Evolutionary conservation across 2,329 filamentous ascomycete genomes (phyloP).

Genomic region (Cadophora sp.): DNA sequence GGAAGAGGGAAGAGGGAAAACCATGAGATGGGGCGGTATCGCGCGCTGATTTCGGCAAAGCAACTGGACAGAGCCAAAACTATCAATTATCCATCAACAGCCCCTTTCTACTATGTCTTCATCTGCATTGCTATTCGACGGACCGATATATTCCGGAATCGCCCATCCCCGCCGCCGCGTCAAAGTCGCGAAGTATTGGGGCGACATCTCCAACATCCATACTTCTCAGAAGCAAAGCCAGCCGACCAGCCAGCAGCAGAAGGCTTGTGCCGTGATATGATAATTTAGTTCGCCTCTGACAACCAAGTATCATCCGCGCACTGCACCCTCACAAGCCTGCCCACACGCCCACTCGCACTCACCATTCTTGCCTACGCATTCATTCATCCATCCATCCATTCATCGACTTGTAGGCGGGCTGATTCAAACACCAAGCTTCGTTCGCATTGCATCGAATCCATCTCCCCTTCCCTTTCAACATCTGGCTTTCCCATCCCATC

Average conservation of each 20-base stretch:
- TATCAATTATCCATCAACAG: background rate
- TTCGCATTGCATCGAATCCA: conserved; percentile 10
- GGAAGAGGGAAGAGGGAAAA: background rate
- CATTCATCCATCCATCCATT: background rate
- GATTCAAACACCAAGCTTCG: conserved; percentile 5
- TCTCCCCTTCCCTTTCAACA: conserved; percentile 9
- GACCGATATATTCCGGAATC: background rate
- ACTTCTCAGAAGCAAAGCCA: background rate
- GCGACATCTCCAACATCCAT: background rate
- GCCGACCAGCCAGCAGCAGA: background rate
- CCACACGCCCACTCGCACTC: too few species aligned
- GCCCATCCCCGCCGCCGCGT: conserved; percentile 1
- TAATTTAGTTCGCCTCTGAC: conserved; percentile 13
- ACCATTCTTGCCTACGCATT: background rate
- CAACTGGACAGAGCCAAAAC: background rate
- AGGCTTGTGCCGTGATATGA: conserved; percentile 4
- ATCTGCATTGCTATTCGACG: background rate
- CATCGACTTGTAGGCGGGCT: conserved; percentile 3
- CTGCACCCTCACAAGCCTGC: background rate
- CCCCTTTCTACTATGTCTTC: background rate
- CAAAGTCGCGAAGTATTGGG: conserved; percentile 1
- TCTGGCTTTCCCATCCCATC: conserved; percentile 1
- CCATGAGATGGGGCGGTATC: conserved; percentile 3
- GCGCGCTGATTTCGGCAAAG: background rate
- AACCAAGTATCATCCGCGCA: conserved; percentile 10